Evolutionary conservation across 2,329 filamentous ascomycete species (phyloP).

Genomic region (Metarhizium brunneum): DNA sequence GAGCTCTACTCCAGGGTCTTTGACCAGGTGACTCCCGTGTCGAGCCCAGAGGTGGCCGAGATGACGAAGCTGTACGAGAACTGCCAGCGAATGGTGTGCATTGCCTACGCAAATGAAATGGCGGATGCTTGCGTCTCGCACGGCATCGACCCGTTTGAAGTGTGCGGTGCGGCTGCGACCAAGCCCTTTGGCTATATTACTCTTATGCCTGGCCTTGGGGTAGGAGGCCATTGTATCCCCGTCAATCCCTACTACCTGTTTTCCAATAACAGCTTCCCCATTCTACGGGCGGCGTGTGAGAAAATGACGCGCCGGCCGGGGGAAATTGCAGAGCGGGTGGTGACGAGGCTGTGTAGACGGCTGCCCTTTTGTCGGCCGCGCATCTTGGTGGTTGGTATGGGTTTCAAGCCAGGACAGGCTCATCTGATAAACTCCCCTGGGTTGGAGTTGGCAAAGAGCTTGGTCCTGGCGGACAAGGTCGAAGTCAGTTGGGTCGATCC

Average conservation of each 20-base stretch:
- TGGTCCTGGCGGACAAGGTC: slow-evolving; percentile 25
- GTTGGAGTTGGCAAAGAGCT: slow-evolving; percentile 29
- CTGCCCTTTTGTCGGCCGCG: slow-evolving; percentile 12
- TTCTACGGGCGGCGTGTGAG: slow-evolving; percentile 33
- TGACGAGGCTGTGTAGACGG: slow-evolving; percentile 19
- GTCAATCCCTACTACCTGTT: slow-evolving; percentile 46
- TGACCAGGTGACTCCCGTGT: slow-evolving; percentile 37
- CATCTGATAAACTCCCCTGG: slow-evolving; percentile 38
- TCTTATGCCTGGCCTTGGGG: slow-evolving; percentile 36
- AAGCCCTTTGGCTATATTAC: slow-evolving; percentile 46
- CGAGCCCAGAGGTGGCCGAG: slow-evolving; percentile 44
- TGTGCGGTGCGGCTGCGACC: slow-evolving; percentile 36
- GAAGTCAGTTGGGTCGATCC: slow-evolving; percentile 36
- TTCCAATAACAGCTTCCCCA: slow-evolving; percentile 35
- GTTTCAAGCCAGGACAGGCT: slow-evolving; percentile 41
- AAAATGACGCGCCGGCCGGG: slow-evolving; percentile 33
- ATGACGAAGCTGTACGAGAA: slow-evolving; percentile 52
- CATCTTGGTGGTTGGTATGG: slow-evolving; percentile 37
- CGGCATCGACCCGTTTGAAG: slow-evolving; percentile 41
- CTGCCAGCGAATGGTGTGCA: slow-evolving; percentile 45
- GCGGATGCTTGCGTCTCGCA: slow-evolving; percentile 38
- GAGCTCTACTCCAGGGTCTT: slow-evolving; percentile 38
- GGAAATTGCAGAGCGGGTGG: slow-evolving; percentile 25
- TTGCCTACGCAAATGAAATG: slow-evolving; percentile 48
- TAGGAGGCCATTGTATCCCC: slow-evolving; percentile 48